Evolutionary conservation across 2,329 filamentous ascomycete species (phyloP), one percentile per base, ranked within the genome.

Genomic region (Fusarium coffeatum): DNA sequence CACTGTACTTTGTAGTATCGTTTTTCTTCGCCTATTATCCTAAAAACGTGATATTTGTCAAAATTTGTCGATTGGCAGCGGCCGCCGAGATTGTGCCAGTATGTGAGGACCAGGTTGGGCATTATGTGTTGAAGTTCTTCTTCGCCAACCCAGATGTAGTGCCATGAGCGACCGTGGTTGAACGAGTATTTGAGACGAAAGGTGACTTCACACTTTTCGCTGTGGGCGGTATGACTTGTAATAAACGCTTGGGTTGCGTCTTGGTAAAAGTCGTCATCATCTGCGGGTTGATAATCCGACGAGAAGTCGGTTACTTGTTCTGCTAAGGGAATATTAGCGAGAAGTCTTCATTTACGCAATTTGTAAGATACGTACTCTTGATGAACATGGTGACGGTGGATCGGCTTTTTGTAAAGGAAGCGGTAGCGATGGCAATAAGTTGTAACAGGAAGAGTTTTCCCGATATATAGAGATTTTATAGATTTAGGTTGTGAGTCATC

Each of bases 201-300:
- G 0, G 30, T 34, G 8, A 66, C 43, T 11, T 66, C 46, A 25
- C 55, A 49, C 27, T 30, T 45, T 8, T 46, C 41, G 18, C 13
- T 20, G 8, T 66, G 63, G 25, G 41, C 5, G 6, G 43, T 40
- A 16, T 66, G 55, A 10, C 30, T 27, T 22, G 66, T 42, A 6
- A 66, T 66, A 11, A 28, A 9, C 9, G 57, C 45, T 20, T 43
- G 37, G 8, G 32, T 32, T 18, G 63, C 63, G 30, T 46, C 47
- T 12, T 49, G n/a, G 9, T 54, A 66, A n/a, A 60, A 47, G 11
- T 66, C 43, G 4, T 66, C 61, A 0, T 66, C 61, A 8, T 66
- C 61, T 28, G 5, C 16, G 2, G 18, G 37, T 49, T 32, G 16
- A 5, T 1, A 20, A 12, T 37, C 34, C 18, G 34, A 37, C 11